Evolutionary conservation across 2,329 filamentous ascomycete genomes (phyloP).

Genomic region (Decorospora gaudefroyi): DNA sequence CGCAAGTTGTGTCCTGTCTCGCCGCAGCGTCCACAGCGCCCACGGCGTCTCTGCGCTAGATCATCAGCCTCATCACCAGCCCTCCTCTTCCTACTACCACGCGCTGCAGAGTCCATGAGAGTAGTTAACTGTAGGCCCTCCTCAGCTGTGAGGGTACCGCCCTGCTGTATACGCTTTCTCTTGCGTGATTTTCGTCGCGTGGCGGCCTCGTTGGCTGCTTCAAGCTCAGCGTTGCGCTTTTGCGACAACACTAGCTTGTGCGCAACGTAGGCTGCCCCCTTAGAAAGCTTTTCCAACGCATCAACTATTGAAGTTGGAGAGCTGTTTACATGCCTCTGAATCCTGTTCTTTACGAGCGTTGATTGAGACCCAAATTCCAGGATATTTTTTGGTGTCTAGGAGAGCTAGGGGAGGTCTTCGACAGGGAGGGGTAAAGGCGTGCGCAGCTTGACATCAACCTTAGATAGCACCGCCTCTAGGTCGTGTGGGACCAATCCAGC

Average conservation of each 20-base stretch:
- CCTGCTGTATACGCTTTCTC: slow-evolving; percentile 10
- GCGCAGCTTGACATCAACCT: slow-evolving; percentile 33
- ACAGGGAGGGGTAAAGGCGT: slow-evolving; percentile 11
- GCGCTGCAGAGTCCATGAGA: slow-evolving; percentile 14
- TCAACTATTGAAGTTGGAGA: slow-evolving; percentile 4
- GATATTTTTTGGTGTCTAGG: slow-evolving; percentile 17
- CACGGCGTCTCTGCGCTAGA: neutral
- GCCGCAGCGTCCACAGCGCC: slow-evolving; percentile 2
- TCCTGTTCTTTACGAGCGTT: slow-evolving; percentile 7
- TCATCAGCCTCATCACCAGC: slow-evolving; percentile 1
- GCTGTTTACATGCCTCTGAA: slow-evolving; percentile 4
- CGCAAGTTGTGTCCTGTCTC: slow-evolving; percentile 2
- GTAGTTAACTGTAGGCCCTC: slow-evolving; percentile 8
- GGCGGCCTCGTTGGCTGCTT: slow-evolving; percentile 8
- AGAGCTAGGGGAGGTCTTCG: slow-evolving; percentile 5
- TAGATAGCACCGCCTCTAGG: slow-evolving; percentile 39
- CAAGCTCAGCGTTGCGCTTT: neutral
- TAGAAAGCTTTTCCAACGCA: slow-evolving; percentile 3
- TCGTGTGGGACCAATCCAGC: slow-evolving; percentile 42
- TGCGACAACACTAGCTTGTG: slow-evolving; percentile 1
- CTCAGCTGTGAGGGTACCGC: slow-evolving; percentile 4
- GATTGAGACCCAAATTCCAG: slow-evolving; percentile 14
- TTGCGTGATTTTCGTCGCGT: slow-evolving; percentile 11
- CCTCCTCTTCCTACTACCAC: slow-evolving; percentile 14
- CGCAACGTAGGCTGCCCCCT: slow-evolving; percentile 2